Conservation (phyloP, 2,329 filamentous ascomycete species). For the Nakataea oryzae region DNA sequence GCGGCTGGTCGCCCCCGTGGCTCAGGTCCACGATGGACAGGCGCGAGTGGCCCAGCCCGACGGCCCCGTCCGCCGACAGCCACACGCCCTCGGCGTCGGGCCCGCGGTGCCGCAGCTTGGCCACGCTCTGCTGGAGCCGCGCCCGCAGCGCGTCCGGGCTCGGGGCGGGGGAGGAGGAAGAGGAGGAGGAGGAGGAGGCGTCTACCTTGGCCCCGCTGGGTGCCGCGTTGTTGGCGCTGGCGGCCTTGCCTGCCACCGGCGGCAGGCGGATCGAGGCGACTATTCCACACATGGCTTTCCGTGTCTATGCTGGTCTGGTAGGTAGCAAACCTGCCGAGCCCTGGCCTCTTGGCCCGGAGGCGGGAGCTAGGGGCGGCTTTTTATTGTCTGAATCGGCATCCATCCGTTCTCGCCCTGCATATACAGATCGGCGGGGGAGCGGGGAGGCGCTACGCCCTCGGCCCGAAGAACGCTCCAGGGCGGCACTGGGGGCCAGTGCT, state of each 20-base stretch:
- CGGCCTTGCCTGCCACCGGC: too few relatives aligned
- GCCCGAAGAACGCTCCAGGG: too few relatives aligned
- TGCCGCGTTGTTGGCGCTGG: not conserved
- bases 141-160: not conserved
- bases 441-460: too few relatives aligned
- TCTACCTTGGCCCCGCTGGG: too few relatives aligned
- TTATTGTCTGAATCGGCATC: not conserved
- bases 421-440: too few relatives aligned
- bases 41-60: conserved; percentile 35
- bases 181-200: too few relatives aligned
- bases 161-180: not conserved
- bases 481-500: too few relatives aligned
- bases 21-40: conserved; percentile 42
- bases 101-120: conserved; percentile 18
- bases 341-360: not conserved
- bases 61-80: conserved; percentile 12
- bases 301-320: not conserved
- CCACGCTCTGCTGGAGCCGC: conserved; percentile 13
- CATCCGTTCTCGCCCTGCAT: not conserved
- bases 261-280: not conserved
- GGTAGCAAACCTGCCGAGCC: not conserved
- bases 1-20: conserved; percentile 33
- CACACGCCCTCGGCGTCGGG: conserved; percentile 19
- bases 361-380: not conserved
- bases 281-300: not conserved